These are phyloP conservation scores for Rubia yunnanensis DNA, from an alignment of 257 asterid genomes.

Conservation along the genomic window DNA sequence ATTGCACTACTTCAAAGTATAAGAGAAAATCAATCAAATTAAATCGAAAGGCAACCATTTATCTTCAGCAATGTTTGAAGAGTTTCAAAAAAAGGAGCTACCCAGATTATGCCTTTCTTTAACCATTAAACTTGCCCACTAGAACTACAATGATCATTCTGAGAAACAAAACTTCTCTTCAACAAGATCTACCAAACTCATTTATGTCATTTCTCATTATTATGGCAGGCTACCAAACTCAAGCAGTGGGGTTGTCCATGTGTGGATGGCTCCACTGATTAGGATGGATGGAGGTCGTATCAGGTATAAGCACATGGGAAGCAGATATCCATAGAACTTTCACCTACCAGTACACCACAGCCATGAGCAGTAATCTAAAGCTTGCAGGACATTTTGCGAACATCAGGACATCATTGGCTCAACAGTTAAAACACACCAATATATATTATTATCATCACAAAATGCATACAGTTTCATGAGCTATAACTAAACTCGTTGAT, in stretches of 20 bases:
- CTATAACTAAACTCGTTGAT: not conserved
- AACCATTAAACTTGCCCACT: no score
- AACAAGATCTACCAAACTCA: not conserved
- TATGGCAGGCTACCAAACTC: slow-evolving; percentile 7
- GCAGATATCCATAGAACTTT: slow-evolving; percentile 13
- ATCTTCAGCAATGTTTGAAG: not conserved
- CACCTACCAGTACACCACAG: slow-evolving; percentile 18
- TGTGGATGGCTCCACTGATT: slow-evolving; percentile 14
- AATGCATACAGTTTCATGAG: not conserved
- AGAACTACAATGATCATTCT: not conserved
- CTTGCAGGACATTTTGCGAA: slow-evolving; percentile 2
- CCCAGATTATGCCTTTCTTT: not conserved
- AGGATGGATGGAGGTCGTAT: not conserved
- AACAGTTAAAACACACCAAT: not conserved
- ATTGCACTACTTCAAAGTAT: not conserved
- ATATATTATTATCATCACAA: not conserved
- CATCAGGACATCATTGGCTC: not conserved
- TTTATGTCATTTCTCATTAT: slow-evolving; percentile 11
- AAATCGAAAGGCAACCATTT: not conserved
- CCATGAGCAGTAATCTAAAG: slow-evolving; percentile 1
- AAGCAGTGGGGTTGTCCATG: slow-evolving; percentile 1
- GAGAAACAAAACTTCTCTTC: not conserved
- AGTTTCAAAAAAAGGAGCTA: not conserved
- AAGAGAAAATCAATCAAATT: not conserved
- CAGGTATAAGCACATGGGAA: slow-evolving; percentile 12